phyloP scores from a whole-genome alignment of 768 basidiomycete species.

The Sporobolomyces roseus region DNA sequence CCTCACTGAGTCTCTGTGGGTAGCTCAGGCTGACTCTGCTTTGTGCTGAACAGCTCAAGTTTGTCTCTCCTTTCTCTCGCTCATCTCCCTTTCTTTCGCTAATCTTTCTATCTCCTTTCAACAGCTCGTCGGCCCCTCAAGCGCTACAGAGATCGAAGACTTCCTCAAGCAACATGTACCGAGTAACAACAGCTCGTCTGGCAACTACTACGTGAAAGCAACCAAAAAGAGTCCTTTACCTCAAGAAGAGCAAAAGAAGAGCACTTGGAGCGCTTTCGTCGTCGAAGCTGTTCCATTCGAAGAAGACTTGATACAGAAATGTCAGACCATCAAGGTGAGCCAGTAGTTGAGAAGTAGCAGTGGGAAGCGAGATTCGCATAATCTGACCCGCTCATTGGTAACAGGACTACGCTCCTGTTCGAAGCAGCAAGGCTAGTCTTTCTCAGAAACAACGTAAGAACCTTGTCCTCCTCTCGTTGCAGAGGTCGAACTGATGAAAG shows the following conservation, averaged over 20 bases:
- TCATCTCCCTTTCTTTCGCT: background rate
- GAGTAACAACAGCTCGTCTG: background rate
- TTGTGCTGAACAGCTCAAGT: background rate
- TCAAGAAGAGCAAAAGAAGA: background rate
- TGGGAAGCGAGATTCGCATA: too few relatives aligned
- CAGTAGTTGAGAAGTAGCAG: too few relatives aligned
- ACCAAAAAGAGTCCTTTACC: background rate
- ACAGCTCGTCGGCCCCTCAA: background rate
- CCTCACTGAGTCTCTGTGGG: too few relatives aligned
- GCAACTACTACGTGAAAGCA: background rate
- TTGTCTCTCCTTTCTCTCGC: background rate
- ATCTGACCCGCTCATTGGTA: background rate
- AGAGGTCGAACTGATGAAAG: background rate
- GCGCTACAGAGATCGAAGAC: background rate
- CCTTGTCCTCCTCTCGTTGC: too few relatives aligned
- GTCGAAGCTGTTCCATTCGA: background rate
- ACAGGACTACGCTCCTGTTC: background rate
- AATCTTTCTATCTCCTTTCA: background rate
- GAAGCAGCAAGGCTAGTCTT: background rate
- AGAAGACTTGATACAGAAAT: background rate
- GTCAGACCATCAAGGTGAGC: background rate
- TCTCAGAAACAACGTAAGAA: constrained; percentile 20
- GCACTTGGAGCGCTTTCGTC: background rate
- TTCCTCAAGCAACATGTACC: background rate
- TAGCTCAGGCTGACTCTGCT: background rate